Percentiles rank a stretch among this genome's conserved stretches.
Conservation (phyloP, 345 rosid genomes). For the Gossypium australe region DNA sequence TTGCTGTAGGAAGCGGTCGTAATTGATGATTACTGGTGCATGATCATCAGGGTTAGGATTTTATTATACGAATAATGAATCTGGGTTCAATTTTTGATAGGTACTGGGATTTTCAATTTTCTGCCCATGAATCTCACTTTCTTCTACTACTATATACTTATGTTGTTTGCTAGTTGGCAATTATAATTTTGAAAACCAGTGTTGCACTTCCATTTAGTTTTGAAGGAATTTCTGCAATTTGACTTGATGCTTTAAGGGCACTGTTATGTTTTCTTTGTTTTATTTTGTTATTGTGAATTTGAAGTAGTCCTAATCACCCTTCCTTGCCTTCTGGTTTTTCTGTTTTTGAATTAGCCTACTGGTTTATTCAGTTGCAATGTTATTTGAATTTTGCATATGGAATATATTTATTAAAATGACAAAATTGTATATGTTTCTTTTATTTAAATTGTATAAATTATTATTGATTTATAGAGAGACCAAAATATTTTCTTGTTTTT, state of each 20-base stretch:
- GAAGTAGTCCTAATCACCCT: too few relatives aligned
- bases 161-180: conserved; percentile 17
- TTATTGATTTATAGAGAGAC: too few relatives aligned
- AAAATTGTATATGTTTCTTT: too few relatives aligned
- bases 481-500: too few relatives aligned
- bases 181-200: background rate
- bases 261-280: background rate
- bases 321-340: too few relatives aligned
- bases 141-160: background rate
- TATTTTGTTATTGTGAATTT: background rate
- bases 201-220: background rate
- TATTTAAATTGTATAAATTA: too few relatives aligned
- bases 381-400: too few relatives aligned
- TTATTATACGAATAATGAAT: background rate
- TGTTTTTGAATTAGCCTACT: too few relatives aligned
- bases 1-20: conserved; percentile 40
- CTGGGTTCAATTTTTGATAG: conserved; percentile 32
- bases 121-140: conserved; percentile 17
- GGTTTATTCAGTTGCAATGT: too few relatives aligned
- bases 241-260: background rate
- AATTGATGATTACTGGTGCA: conserved; percentile 10
- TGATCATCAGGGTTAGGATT: conserved; percentile 8
- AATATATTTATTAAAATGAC: too few relatives aligned
- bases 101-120: conserved; percentile 19
- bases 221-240: background rate